Base-by-base conservation (phyloP, 495 filamentous ascomycete species). In the Jackrogersella minutella region DNA sequence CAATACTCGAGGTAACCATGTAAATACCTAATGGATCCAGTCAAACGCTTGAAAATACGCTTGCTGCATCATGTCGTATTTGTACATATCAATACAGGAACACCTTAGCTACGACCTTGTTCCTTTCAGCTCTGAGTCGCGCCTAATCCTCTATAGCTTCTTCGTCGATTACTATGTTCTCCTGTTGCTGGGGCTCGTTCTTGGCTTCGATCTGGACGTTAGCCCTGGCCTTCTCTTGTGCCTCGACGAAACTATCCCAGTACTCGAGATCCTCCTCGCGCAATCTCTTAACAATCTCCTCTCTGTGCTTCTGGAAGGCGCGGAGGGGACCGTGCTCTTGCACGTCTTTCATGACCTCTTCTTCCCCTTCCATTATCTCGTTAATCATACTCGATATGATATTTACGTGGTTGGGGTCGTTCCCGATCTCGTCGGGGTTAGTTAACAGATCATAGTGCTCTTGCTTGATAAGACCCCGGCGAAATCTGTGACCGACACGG, bases 401-500 rank as follows among this genome's bases (percentile, higher is more conserved):
- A 7, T 81, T 70, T 2, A 88, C 69, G 63, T 91, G 88, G 11
- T 73, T 75, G 1, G 80, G 79, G 11, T 86, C 80, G 0, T 85
- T 81, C 36, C 87, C 82, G 8, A 83, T 73, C 58, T 86, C 79
- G 31, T 79, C 73, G 21, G 77, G 73, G 0, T 72, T 73, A 6
- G 74, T 77, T 8, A 85, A 76, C 8, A 77, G 62, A 16, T 80
- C 66, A 43, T 78, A 78, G 46, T 85, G 73, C 47, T 84, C 81
- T 7, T 76, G 76, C 57, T 78, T 79, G 52, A 80, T 71, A 30
- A 81, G 74, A 34, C 72, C 91, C 1, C 88, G 86, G 16, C 92
- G 88, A 59, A 97, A 82, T 62, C 89, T 86, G 71, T 96, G 92
- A 13, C 92, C 91, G 9, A 93, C 86, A 19, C 93, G 90, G 69